Evolutionary conservation across 495 filamentous ascomycete genomes (phyloP), one percentile per base, ranked within the genome.

Genomic region (Penicillium tannophilum): DNA sequence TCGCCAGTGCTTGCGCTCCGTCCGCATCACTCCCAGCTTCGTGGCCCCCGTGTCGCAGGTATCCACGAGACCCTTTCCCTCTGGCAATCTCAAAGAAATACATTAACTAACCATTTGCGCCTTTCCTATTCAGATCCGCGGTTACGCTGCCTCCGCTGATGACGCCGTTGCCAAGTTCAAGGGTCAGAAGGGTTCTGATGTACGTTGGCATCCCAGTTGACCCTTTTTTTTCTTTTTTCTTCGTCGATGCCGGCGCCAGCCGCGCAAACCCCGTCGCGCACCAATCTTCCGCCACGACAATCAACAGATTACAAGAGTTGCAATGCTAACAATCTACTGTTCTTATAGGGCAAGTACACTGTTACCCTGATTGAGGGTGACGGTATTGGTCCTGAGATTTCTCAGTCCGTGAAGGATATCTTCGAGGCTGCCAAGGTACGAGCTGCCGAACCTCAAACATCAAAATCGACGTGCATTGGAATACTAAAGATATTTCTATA

Each of bases 281-380:
- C 36, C 54, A 59, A 59, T 20, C 36, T 49, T 26, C 35, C 42
- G 19, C 47, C 35, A 26, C 43, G 35, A 46, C 35, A 8, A 41
- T 33, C 11, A 30, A 54, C 48, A 46, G 16, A 30, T 54, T 55
- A 41, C 39, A 17, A n/a, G 39, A 41, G 39, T 39, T 35, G 52
- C 62, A 26, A 56, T 35, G 23, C 58, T 62, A 48, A 58, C 63
- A 42, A 68, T 7, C 49, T 47, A 56, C 50, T 31, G 3, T 58
- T 60, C 51, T 47, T 35, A 54, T 68, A 97, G 93, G 94, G 93
- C 68, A 91, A 91, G 75, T 98, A 89, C 84, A 90, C 88, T 44
- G 93, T 98, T 67, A 94, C 91, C 66, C 82, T 98, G 74, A 98
- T 98, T 63, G 94, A 98, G 81, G 94, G 94, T 79, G 94, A 98